These are phyloP conservation scores for Penicillium sp. DNA, from an alignment of 2,329 filamentous ascomycete species.

Conservation along the genomic window DNA sequence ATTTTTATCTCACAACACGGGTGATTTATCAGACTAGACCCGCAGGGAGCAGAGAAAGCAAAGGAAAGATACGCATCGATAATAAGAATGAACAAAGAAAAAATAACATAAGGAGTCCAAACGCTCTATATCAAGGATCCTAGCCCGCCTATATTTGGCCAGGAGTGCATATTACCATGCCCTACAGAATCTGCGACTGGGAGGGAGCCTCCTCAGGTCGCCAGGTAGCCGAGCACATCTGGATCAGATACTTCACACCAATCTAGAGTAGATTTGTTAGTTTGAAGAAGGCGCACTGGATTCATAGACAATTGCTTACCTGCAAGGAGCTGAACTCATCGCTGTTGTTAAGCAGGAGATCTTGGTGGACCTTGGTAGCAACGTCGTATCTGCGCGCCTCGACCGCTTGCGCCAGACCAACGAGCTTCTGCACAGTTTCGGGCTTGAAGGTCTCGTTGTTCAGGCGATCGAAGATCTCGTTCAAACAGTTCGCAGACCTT, in stretches of 20 bases:
- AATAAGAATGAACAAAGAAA: slow-evolving; percentile 21
- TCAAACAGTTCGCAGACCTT: slow-evolving; percentile 67
- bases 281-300: background rate
- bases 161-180: slow-evolving; percentile 15
- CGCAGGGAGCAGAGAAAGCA: slow-evolving; percentile 9
- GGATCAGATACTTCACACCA: slow-evolving; percentile 9
- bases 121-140: slow-evolving; percentile 10
- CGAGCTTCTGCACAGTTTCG: slow-evolving; percentile 59
- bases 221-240: slow-evolving; percentile 3
- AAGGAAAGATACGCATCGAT: slow-evolving; percentile 24
- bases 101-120: slow-evolving; percentile 9
- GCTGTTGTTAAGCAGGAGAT: slow-evolving; percentile 74
- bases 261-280: slow-evolving; percentile 14
- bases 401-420: slow-evolving; percentile 61
- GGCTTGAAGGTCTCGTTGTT: slow-evolving; percentile 96
- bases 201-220: slow-evolving; percentile 1
- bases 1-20: slow-evolving; percentile 20
- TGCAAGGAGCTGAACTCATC: slow-evolving; percentile 86
- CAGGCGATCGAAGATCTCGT: slow-evolving; percentile 92
- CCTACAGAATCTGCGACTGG: slow-evolving; percentile 12
- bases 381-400: slow-evolving; percentile 68
- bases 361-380: slow-evolving; percentile 69
- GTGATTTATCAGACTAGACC: slow-evolving; percentile 15
- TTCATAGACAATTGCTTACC: slow-evolving; percentile 49
- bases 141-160: slow-evolving; percentile 3